phyloP scores from a whole-genome alignment of 768 basidiomycete species.

The Mycena leptocephala region DNA sequence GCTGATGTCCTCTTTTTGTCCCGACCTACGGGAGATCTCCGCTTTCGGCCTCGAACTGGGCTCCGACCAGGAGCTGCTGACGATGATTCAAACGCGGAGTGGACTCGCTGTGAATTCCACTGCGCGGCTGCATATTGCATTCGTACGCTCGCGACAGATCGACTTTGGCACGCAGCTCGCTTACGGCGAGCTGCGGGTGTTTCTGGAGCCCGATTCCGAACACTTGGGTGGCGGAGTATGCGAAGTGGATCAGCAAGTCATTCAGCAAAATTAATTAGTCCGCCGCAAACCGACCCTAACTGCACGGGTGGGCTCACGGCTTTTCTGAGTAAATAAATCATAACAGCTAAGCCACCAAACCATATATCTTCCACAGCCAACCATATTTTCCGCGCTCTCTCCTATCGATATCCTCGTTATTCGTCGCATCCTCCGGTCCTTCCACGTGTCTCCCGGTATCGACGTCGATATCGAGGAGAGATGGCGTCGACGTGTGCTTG shows the following conservation, averaged over 20 bases:
- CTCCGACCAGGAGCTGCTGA: neutral
- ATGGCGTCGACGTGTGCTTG: slow-evolving; percentile 11
- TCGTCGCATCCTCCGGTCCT: slow-evolving; percentile 7
- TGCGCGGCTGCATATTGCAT: neutral
- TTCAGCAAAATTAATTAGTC: neutral
- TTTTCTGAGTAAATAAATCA: neutral
- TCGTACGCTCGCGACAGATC: too few species aligned
- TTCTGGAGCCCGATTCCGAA: neutral
- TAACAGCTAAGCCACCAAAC: slow-evolving; percentile 11
- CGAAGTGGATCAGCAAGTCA: neutral
- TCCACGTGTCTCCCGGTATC: slow-evolving; percentile 18
- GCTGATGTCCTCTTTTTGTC: too few species aligned
- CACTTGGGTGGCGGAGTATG: neutral
- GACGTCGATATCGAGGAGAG: slow-evolving; percentile 20
- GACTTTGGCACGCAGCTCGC: too few species aligned
- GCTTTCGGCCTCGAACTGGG: neutral
- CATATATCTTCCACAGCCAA: slow-evolving; percentile 16
- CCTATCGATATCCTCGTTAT: slow-evolving; percentile 17
- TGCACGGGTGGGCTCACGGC: neutral
- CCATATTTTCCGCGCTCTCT: slow-evolving; percentile 7
- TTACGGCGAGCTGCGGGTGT: too few species aligned
- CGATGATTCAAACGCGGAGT: neutral
- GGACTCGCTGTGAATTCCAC: neutral
- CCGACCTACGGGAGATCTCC: neutral
- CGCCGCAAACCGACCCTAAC: neutral